Evolutionary conservation across 371 early-diverging fungal genomes (phyloP).

Genomic region (Mucor irregularis): DNA sequence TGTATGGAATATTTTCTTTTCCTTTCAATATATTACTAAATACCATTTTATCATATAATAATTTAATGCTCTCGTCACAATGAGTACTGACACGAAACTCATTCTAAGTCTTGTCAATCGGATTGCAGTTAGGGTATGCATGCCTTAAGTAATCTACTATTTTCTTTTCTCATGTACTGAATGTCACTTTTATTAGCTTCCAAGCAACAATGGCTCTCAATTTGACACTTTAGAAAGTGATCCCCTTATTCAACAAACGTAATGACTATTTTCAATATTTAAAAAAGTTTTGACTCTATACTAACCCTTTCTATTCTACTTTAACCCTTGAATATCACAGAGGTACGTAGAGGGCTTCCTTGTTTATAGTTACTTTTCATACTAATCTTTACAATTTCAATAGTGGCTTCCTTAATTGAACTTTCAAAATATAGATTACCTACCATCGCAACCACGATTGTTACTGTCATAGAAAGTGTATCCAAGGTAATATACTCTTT

Average conservation of each 20-base stretch:
- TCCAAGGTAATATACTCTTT: constrained; percentile 50
- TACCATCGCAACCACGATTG: constrained; percentile 44
- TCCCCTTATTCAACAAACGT: constrained; percentile 60
- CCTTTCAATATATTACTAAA: too few species aligned
- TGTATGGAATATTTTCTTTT: constrained; percentile 4
- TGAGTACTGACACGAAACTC: constrained; percentile 35
- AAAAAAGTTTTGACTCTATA: not conserved
- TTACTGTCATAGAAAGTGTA: constrained; percentile 49
- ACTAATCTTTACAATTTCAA: constrained; percentile 6
- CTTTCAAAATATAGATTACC: constrained; percentile 56
- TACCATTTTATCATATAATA: too few species aligned
- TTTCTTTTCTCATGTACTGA: too few species aligned
- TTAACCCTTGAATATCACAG: constrained; percentile 39
- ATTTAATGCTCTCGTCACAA: too few species aligned
- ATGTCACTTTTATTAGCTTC: too few species aligned
- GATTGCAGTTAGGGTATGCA: constrained; percentile 37
- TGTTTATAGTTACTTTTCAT: constrained; percentile 17
- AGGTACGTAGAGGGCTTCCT: constrained; percentile 31
- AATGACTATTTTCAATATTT: not conserved
- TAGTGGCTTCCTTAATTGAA: constrained; percentile 54
- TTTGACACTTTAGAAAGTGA: constrained; percentile 56
- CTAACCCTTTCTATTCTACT: not conserved
- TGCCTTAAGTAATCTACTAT: too few species aligned
- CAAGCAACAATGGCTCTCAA: constrained; percentile 46
- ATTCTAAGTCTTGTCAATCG: constrained; percentile 39